Base-by-base conservation (phyloP, 805 yeast species). In the Starmerella gropengiesseri region DNA sequence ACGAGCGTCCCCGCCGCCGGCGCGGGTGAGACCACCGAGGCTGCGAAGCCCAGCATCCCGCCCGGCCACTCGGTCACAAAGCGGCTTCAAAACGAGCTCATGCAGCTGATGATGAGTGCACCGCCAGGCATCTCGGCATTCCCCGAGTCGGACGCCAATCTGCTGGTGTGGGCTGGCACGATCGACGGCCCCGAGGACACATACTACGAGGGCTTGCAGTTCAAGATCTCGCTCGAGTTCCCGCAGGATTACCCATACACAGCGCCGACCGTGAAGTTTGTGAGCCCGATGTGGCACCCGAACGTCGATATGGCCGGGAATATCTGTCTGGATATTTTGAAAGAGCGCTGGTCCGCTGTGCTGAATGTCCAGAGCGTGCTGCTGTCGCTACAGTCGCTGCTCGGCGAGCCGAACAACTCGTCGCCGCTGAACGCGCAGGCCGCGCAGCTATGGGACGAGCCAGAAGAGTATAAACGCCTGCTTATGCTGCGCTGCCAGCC, bases 231-330 rank as follows among this genome's bases (percentile, higher is more conserved):
- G 25, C 58, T 76, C 49, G 59, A 58, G 33, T 76, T 76, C 54
- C 76, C 79, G 9, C 60, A 62, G 31, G 67, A 69, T 52, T 77
- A 76, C 55, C 82, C 82, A 0, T 74, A 69, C 54, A 57, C 64
- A 3, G 75, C 82, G 3, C 82, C 82, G 20, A 60, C 59, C 22
- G 70, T 77, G 54, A 66, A 60, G 50, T 77, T 77, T 54, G 67
- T 66, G 25, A 69, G 75, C 32, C 78, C 80, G 14, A 70, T 75
- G 69, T 73, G 75, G 69, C 81, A 75, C 54, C 82, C 82, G 21
- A 76, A 77, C 54, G 74, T 76, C 47, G 78, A 75, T 51, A 70
- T 72, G 66, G 62, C 70, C 41, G 82, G 82, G n/a, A 69, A 74
- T 48, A 77, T 77, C 46, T 77, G 82, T 50, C 62, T 76, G 34